These are phyloP conservation scores for Stagonosporopsis tanaceti DNA, from an alignment of 2,329 filamentous ascomycete species.

Conservation along the genomic window DNA sequence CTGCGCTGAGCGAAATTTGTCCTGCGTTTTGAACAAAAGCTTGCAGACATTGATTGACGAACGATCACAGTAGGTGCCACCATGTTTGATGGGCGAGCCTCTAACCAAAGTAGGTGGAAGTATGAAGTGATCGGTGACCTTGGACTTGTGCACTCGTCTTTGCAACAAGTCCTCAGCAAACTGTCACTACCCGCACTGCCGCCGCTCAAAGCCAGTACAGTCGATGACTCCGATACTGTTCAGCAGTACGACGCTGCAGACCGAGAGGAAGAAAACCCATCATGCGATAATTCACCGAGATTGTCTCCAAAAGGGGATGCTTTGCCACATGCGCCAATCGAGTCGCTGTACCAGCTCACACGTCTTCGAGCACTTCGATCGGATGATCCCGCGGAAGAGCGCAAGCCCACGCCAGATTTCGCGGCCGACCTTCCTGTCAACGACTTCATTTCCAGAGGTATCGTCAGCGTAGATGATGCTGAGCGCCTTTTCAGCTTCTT, in stretches of 20 bases:
- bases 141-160: slow-evolving; percentile 40
- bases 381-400: slow-evolving; percentile 53
- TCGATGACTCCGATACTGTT: slow-evolving; percentile 25
- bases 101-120: slow-evolving; percentile 33
- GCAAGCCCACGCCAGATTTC: slow-evolving; percentile 12
- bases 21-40: slow-evolving; percentile 62
- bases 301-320: slow-evolving; percentile 38
- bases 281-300: slow-evolving; percentile 43
- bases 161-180: slow-evolving; percentile 54
- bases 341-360: slow-evolving; percentile 60
- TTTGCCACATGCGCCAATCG: slow-evolving; percentile 51
- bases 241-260: slow-evolving; percentile 48
- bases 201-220: slow-evolving; percentile 41
- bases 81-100: not conserved
- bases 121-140: slow-evolving; percentile 37
- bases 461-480: slow-evolving; percentile 55
- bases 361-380: slow-evolving; percentile 47
- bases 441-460: slow-evolving; percentile 61
- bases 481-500: slow-evolving; percentile 54
- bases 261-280: slow-evolving; percentile 43
- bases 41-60: slow-evolving; percentile 60
- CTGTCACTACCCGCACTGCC: slow-evolving; percentile 50
- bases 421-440: slow-evolving; percentile 26
- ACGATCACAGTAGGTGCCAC: slow-evolving; percentile 38
- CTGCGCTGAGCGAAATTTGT: slow-evolving; percentile 59